These are phyloP conservation scores for Dendryphion nanum DNA, from an alignment of 2,329 filamentous ascomycete genomes.

Conservation along the genomic window DNA sequence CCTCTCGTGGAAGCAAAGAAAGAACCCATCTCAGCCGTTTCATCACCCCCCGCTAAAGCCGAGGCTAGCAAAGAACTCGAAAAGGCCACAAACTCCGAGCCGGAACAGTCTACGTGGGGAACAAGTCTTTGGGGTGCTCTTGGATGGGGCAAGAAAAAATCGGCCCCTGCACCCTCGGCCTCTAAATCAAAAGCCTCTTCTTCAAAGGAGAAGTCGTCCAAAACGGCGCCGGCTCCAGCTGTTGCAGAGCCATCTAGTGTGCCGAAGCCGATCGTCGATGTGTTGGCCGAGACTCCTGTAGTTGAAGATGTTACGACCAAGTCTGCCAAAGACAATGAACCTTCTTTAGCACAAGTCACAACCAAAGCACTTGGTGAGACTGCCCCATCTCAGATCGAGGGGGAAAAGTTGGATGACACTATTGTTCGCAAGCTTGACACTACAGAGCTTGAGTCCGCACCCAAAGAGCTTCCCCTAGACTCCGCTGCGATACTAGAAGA, in stretches of 20 bases:
- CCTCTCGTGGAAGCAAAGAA: too few relatives aligned
- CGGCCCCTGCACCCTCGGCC: constrained; percentile 9
- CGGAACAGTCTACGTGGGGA: constrained; percentile 21
- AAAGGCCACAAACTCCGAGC: constrained; percentile 2
- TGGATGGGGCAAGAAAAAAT: constrained; percentile 32
- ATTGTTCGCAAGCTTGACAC: too few relatives aligned
- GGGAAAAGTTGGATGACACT: too few relatives aligned
- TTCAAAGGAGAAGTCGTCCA: background rate
- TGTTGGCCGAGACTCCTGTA: background rate
- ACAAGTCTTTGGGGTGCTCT: constrained; percentile 27
- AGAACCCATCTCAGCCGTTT: background rate
- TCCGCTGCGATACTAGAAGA: too few relatives aligned
- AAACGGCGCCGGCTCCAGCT: background rate
- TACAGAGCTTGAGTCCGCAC: too few relatives aligned
- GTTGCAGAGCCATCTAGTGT: background rate
- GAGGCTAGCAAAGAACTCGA: background rate
- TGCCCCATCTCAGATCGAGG: too few relatives aligned
- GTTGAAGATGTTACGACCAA: background rate
- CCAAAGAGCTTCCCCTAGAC: too few relatives aligned
- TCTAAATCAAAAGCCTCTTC: too few relatives aligned
- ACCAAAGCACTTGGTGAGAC: background rate
- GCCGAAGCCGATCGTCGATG: too few relatives aligned
- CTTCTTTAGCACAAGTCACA: background rate
- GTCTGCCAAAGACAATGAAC: background rate
- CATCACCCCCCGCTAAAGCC: too few relatives aligned